Percentiles rank a stretch among this genome's conserved stretches.
phyloP scores from a whole-genome alignment of 805 yeast genomes.

The Wickerhamiella alocasiicola region DNA sequence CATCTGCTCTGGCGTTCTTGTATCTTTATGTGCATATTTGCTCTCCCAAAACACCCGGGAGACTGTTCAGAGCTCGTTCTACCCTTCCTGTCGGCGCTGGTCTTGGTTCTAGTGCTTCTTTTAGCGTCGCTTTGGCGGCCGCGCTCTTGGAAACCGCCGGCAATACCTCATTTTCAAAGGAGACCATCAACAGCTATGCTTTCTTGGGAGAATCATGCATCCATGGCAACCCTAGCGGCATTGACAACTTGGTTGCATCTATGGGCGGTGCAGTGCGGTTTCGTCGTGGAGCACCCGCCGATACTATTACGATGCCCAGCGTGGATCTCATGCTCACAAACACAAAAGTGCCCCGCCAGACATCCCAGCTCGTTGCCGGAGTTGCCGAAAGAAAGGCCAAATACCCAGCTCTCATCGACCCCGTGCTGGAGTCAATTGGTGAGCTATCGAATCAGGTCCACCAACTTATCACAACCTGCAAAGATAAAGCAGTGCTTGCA shows the following conservation, averaged over 20 bases:
- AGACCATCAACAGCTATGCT: constrained; percentile 70
- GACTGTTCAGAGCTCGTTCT: constrained; percentile 57
- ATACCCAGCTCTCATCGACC: constrained; percentile 42
- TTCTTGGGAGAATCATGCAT: constrained; percentile 89
- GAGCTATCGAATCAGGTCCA: constrained; percentile 62
- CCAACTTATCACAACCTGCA: constrained; percentile 41
- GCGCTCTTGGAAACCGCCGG: constrained; percentile 37
- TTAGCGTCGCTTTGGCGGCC: constrained; percentile 70
- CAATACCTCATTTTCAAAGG: constrained; percentile 11
- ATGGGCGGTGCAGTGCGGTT: constrained; percentile 92
- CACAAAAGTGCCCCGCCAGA: constrained; percentile 76
- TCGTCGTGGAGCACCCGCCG: constrained; percentile 53
- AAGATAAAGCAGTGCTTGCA: constrained; percentile 28
- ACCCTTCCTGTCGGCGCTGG: constrained; percentile 95
- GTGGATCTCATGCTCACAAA: constrained; percentile 66
- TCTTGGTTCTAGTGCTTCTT: constrained; percentile 84
- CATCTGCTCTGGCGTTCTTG: constrained; percentile 72
- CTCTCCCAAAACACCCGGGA: constrained; percentile 34
- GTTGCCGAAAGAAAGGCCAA: constrained; percentile 47
- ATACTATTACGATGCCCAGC: constrained; percentile 58
- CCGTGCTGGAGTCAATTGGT: constrained; percentile 67
- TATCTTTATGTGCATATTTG: constrained; percentile 60
- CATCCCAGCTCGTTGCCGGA: constrained; percentile 68
- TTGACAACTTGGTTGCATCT: constrained; percentile 92
- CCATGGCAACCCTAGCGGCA: constrained; percentile 94